These are phyloP conservation scores for Ophiostoma angusticollis DNA, from an alignment of 2,329 filamentous ascomycete genomes.

Conservation along the genomic window DNA sequence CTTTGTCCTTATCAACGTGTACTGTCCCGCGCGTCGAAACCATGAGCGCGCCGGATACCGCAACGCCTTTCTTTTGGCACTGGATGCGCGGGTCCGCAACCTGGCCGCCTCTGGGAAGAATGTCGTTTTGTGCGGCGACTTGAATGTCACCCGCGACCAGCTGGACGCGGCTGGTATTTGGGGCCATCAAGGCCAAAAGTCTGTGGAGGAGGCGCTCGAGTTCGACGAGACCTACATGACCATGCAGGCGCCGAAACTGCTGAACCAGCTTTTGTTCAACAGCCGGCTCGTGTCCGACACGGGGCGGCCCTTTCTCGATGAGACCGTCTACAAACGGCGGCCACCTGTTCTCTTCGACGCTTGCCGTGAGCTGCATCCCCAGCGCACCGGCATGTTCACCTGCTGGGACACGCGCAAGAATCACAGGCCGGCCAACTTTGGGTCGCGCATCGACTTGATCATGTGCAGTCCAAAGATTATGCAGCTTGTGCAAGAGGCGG, in stretches of 20 bases:
- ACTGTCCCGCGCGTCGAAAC: conserved; percentile 81
- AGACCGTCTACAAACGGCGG: background rate
- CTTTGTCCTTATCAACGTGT: conserved; percentile 86
- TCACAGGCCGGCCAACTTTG: conserved; percentile 88
- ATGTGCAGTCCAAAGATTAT: conserved; percentile 70
- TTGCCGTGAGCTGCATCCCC: conserved; percentile 67
- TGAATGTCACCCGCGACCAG: conserved; percentile 62
- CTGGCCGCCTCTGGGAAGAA: conserved; percentile 67
- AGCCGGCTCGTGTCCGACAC: conserved; percentile 48
- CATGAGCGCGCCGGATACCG: conserved; percentile 72
- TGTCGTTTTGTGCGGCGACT: conserved; percentile 74
- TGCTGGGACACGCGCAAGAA: conserved; percentile 96
- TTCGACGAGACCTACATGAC: conserved; percentile 57
- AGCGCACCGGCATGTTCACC: conserved; percentile 83
- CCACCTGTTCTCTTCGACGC: conserved; percentile 67
- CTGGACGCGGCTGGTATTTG: conserved; percentile 63
- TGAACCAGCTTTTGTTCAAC: conserved; percentile 73
- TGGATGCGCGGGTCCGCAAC: conserved; percentile 79
- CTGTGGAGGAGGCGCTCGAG: conserved; percentile 56
- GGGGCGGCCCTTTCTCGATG: conserved; percentile 45
- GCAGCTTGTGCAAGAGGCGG: conserved; percentile 50
- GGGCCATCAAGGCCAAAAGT: conserved; percentile 36
- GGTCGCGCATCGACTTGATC: conserved; percentile 86
- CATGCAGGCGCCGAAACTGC: conserved; percentile 57
- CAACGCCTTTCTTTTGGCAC: conserved; percentile 60